Conservation (phyloP, 2,329 filamentous ascomycete genomes). For the Podosphaera aphanis region DNA sequence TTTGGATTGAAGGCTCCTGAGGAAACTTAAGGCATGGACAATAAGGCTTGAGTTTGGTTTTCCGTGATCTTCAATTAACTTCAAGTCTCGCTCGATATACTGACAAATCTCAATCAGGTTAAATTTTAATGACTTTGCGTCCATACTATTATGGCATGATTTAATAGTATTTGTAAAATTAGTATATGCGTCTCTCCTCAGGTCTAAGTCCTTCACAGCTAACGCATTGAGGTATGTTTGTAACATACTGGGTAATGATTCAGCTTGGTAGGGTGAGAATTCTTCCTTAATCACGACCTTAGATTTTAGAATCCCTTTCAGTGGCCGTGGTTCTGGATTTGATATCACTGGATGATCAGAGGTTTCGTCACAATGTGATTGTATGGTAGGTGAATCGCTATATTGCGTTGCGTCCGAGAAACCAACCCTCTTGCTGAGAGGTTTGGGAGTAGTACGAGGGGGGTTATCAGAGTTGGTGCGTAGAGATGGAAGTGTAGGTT, state of each 20-base stretch:
- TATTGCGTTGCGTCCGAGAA: conserved; percentile 35
- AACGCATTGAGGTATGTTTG: conserved; percentile 68
- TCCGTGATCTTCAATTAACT: conserved; percentile 31
- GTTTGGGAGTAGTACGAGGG: background rate
- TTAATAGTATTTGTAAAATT: conserved; percentile 55
- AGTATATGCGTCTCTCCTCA: conserved; percentile 66
- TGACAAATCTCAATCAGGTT: conserved; percentile 60
- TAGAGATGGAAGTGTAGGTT: background rate
- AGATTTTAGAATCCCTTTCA: conserved; percentile 67
- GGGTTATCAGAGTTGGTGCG: background rate
- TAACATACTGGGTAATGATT: conserved; percentile 54
- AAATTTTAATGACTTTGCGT: conserved; percentile 43
- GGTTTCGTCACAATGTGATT: conserved; percentile 5
- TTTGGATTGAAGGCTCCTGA: conserved; percentile 55
- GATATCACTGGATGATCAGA: background rate
- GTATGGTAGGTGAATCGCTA: conserved; percentile 21
- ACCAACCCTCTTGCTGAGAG: conserved; percentile 29
- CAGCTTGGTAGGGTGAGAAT: conserved; percentile 15
- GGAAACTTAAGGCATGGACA: conserved; percentile 54
- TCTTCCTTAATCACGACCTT: conserved; percentile 17
- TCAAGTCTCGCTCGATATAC: conserved; percentile 66
- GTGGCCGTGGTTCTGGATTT: conserved; percentile 19
- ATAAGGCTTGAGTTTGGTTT: conserved; percentile 43
- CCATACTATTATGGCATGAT: conserved; percentile 60
- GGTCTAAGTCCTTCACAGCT: conserved; percentile 45